A percentile compares a stretch with the other conserved stretches of the same genome.
Conservation (phyloP, 768 basidiomycete genomes). For the Tylopilus subfusipes region DNA sequence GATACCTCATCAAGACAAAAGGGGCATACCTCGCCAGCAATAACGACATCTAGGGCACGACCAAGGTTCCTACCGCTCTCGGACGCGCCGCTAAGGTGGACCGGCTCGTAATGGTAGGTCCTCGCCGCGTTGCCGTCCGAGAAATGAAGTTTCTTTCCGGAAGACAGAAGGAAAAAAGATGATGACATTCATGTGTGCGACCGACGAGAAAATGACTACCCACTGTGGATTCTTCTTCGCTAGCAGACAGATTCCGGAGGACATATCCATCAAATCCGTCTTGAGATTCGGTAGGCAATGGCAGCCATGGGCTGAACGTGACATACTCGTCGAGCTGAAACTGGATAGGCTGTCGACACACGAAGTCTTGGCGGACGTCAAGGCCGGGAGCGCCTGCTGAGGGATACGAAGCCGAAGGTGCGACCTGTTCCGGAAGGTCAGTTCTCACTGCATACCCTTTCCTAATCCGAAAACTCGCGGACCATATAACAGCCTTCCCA, state of each 20-base stretch:
- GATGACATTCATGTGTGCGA: conserved; percentile 23
- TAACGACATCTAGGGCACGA: conserved; percentile 36
- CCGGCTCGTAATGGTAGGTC: conserved; percentile 30
- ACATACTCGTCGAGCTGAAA: conserved; percentile 45
- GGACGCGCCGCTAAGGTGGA: conserved; percentile 28
- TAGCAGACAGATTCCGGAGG: conserved; percentile 19
- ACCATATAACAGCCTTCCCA: conserved; percentile 67
- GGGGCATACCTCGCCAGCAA: conserved; percentile 32
- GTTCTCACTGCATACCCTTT: conserved; percentile 4
- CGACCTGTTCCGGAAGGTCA: conserved; percentile 27
- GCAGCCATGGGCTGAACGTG: conserved; percentile 39
- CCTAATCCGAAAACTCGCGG: conserved; percentile 23
- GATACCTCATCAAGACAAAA: conserved; percentile 19
- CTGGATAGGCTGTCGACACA: conserved; percentile 48
- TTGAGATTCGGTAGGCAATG: conserved; percentile 26
- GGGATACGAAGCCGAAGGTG: conserved; percentile 20
- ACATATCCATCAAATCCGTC: conserved; percentile 23
- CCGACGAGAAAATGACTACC: conserved; percentile 8
- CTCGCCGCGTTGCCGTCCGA: conserved; percentile 25
- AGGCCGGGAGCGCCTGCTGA: conserved; percentile 7
- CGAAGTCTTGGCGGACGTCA: conserved; percentile 31
- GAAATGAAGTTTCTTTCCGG: conserved; percentile 23
- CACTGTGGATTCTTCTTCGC: conserved; percentile 24
- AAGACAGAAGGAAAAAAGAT: conserved; percentile 3
- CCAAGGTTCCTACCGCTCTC: conserved; percentile 26